Conservation (phyloP, 2,329 filamentous ascomycete species). For the Alternaria longipes region DNA sequence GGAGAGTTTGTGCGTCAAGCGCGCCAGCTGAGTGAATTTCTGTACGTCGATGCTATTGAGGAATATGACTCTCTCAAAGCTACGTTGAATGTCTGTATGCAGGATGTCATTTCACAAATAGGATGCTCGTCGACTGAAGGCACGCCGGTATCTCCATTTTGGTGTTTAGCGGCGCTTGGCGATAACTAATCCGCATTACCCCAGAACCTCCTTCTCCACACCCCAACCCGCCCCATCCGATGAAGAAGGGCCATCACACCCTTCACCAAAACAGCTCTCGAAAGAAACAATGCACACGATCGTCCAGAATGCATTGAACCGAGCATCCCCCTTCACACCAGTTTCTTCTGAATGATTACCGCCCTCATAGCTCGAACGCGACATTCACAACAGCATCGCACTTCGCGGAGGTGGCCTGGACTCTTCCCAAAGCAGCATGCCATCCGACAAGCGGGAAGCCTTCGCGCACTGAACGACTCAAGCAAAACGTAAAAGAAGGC, state of each 20-base stretch:
- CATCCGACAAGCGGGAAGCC: conserved; percentile 9
- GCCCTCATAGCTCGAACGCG: not conserved
- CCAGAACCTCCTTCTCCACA: conserved; percentile 18
- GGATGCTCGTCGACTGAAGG: not conserved
- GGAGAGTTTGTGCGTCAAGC: not conserved
- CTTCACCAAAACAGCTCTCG: not conserved
- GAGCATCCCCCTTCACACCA: no score
- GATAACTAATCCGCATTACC: conserved; percentile 16
- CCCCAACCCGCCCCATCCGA: conserved; percentile 4
- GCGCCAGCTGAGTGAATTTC: accelerated
- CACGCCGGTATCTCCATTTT: not conserved
- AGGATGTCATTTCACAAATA: not conserved
- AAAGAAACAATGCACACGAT: not conserved
- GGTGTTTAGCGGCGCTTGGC: conserved; percentile 11
- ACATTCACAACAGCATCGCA: conserved; percentile 5
- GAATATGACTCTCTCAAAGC: no score
- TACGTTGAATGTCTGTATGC: no score
- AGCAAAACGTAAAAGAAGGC: not conserved
- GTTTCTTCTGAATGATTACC: not conserved
- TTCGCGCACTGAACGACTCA: conserved; percentile 9
- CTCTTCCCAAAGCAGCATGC: conserved; percentile 16
- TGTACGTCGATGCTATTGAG: no score
- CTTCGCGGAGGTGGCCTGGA: not conserved
- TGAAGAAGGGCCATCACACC: not conserved
- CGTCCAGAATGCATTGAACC: accelerated